Evolutionary conservation across 495 filamentous ascomycete genomes (phyloP).

Genomic region (Entonaema liquescens): DNA sequence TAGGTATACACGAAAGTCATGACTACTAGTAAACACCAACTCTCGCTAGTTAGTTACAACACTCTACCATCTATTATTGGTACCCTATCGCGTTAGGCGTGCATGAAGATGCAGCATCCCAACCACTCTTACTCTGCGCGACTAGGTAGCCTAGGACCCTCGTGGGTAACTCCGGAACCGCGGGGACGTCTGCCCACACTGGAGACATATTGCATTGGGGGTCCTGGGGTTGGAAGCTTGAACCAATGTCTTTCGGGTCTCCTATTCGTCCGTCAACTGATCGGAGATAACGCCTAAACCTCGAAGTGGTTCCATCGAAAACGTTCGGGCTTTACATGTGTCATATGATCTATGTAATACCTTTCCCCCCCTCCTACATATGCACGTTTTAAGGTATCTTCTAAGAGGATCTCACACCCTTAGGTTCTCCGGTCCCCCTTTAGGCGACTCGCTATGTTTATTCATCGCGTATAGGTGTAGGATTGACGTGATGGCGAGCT

Average conservation of each 20-base stretch:
- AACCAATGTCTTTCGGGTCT: slow-evolving; percentile 7
- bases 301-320: not conserved
- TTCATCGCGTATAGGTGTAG: not conserved
- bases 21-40: not conserved
- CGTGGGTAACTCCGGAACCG: slow-evolving; percentile 34
- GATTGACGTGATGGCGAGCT: slow-evolving; percentile 3
- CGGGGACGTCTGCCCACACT: slow-evolving; percentile 34
- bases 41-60: slow-evolving; percentile 3
- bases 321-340: slow-evolving; percentile 2
- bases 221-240: slow-evolving; percentile 12
- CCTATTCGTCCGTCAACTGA: slow-evolving; percentile 1
- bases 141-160: slow-evolving; percentile 16
- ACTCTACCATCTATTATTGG: not conserved
- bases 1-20: not conserved
- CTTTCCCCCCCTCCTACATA: not conserved
- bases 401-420: not conserved
- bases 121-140: slow-evolving; percentile 15
- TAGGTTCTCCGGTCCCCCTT: slow-evolving; percentile 1
- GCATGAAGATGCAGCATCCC: slow-evolving; percentile 34
- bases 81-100: slow-evolving; percentile 9
- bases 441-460: not conserved
- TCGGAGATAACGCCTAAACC: slow-evolving; percentile 27
- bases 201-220: slow-evolving; percentile 1
- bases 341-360: slow-evolving; percentile 27
- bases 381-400: slow-evolving; percentile 8